These are phyloP conservation scores for Dendrobium officinale DNA, from an alignment of 106 monocot genomes.

Conservation along the genomic window DNA sequence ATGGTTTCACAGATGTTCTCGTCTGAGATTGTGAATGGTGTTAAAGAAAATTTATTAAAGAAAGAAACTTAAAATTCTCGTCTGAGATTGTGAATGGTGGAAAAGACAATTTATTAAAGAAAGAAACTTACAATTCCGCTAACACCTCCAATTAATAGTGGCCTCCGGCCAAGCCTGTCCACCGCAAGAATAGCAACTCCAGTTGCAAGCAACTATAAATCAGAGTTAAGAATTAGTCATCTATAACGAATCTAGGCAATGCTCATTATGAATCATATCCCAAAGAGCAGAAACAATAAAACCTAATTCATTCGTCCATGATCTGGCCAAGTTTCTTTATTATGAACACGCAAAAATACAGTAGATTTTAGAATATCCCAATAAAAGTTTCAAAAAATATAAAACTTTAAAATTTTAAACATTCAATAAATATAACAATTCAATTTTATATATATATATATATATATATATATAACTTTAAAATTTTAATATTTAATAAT, in stretches of 20 bases:
- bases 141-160: constrained; percentile 88
- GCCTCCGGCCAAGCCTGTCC: constrained; percentile 80
- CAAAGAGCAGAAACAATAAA: neutral
- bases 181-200: constrained; percentile 86
- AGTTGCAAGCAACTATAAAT: constrained; percentile 72
- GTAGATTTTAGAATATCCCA: neutral
- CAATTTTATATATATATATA: too few species aligned
- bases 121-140: constrained; percentile 70
- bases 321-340: neutral
- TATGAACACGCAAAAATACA: neutral
- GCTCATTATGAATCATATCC: neutral
- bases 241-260: neutral
- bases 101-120: neutral
- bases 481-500: too few species aligned
- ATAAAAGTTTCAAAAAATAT: neutral
- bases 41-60: neutral
- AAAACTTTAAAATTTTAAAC: too few species aligned
- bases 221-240: constrained; percentile 3
- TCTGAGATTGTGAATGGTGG: neutral
- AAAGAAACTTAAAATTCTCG: constrained; percentile 62
- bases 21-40: neutral
- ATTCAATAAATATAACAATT: too few species aligned
- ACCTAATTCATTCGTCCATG: neutral
- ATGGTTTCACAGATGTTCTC: neutral
- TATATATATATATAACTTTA: too few species aligned